phyloP scores from a whole-genome alignment of 192 early-diverging fungal genomes.

The Glomus cerebriforme region DNA sequence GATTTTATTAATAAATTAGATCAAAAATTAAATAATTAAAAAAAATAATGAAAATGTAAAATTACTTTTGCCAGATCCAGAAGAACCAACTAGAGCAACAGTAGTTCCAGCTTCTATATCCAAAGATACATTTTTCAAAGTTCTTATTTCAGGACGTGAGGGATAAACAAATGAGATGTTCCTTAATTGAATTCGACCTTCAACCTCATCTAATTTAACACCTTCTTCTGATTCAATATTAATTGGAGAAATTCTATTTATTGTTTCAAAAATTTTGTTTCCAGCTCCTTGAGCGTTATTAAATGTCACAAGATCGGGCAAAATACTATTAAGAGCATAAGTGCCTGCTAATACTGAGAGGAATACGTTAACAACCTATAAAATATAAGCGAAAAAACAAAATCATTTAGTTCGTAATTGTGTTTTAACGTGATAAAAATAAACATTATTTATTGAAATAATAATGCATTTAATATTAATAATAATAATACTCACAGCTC shows the following conservation, averaged over 20 bases:
- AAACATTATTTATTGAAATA: too few relatives aligned
- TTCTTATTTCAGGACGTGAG: conserved; percentile 52
- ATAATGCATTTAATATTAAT: too few relatives aligned
- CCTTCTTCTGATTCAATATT: conserved; percentile 59
- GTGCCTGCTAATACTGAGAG: conserved; percentile 70
- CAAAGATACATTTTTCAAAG: conserved; percentile 59
- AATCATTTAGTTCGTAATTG: conserved; percentile 38
- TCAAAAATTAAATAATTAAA: too few relatives aligned
- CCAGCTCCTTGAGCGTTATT: conserved; percentile 80
- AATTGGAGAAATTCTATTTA: too few relatives aligned
- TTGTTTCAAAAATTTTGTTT: conserved; percentile 73
- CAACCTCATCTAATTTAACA: conserved; percentile 34
- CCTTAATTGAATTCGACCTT: conserved; percentile 42
- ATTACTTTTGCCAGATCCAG: conserved; percentile 74
- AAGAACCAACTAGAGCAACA: too few relatives aligned
- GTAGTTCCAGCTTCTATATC: conserved; percentile 52
- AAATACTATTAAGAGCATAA: conserved; percentile 67
- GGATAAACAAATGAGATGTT: conserved; percentile 66
- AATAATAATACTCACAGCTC: conserved; percentile 44
- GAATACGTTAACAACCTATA: conserved; percentile 63
- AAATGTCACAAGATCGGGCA: conserved; percentile 68
- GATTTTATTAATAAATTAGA: too few relatives aligned
- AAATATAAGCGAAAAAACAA: too few relatives aligned
- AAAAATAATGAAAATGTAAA: too few relatives aligned
- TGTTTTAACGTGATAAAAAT: too few relatives aligned